These are phyloP conservation scores for Leptographium galeiforme DNA, from an alignment of 2,329 filamentous ascomycete species.

Conservation along the genomic window DNA sequence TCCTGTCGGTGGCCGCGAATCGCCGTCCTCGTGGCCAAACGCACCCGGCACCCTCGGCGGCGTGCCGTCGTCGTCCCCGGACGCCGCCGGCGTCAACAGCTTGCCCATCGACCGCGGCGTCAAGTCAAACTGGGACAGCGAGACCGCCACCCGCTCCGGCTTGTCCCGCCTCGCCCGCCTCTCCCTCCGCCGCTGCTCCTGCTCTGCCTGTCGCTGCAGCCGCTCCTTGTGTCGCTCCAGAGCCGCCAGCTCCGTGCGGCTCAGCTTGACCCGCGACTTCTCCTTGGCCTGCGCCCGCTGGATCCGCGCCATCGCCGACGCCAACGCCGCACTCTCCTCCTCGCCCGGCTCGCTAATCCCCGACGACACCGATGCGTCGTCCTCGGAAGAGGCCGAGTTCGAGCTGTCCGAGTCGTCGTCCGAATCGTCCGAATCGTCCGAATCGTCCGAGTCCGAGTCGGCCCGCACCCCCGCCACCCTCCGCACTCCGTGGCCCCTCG, in stretches of 20 bases:
- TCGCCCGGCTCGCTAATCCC: slow-evolving; percentile 19
- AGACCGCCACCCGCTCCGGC: slow-evolving; percentile 37
- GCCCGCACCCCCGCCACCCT: background rate
- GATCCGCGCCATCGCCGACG: slow-evolving; percentile 69
- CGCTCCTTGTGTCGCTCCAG: slow-evolving; percentile 56
- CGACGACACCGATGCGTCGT: too few relatives aligned
- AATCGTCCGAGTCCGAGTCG: slow-evolving; percentile 26
- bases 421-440: slow-evolving; percentile 27
- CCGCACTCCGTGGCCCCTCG: background rate
- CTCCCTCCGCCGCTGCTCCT: slow-evolving; percentile 9
- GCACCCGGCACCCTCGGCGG: slow-evolving; percentile 17
- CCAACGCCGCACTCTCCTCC: slow-evolving; percentile 58
- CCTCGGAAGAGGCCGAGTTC: too few relatives aligned
- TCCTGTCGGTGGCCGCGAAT: slow-evolving; percentile 33
- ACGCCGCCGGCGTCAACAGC: slow-evolving; percentile 10
- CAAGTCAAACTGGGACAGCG: slow-evolving; percentile 35
- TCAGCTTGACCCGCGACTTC: slow-evolving; percentile 67
- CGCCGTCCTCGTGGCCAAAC: slow-evolving; percentile 21
- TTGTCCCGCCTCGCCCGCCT: slow-evolving; percentile 27
- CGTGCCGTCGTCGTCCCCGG: slow-evolving; percentile 16
- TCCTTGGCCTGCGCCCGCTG: slow-evolving; percentile 63
- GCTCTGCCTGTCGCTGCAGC: slow-evolving; percentile 32
- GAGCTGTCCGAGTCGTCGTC: slow-evolving; percentile 30
- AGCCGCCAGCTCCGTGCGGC: slow-evolving; percentile 65
- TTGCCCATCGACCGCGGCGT: slow-evolving; percentile 21